Evolutionary conservation across 2,329 filamentous ascomycete species (phyloP), one percentile per base, ranked within the genome.

Genomic region (Teratosphaeria viscida): DNA sequence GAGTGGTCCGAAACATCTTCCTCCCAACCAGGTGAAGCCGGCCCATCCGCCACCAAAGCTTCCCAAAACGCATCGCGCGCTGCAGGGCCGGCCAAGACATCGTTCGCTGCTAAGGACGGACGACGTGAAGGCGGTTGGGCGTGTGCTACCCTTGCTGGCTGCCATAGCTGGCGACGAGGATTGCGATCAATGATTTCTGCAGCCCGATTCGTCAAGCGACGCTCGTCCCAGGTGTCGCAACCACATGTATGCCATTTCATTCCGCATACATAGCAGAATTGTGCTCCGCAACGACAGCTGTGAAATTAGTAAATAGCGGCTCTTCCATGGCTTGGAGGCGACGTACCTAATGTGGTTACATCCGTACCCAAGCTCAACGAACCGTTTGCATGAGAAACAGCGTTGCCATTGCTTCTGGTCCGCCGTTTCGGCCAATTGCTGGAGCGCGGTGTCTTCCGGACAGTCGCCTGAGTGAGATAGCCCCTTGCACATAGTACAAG

Each of bases 321-420:
- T 0, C 0, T 0, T 32, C 77, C 81, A 19, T 19, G 52, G 34
- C 26, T 0, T 53, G 69, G 29, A 74, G 78, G 79, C 66, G 19
- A 27, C 53, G 53, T 63, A 85, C 82, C 62, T 81, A 3, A 85
- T 85, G 57, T 85, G 82, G 56, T 80, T 74, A 61, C 83, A 85
- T 1, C 83, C 82, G 0, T 39, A n/a, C 0, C 66, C 34, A 0
- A 82, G 69, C 68, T 84, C 81, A 0, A 85, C 74, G 12, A 85
- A 37, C 0, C 72, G 60, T 2, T 62, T 64, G 63, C 83, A 85
- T 0, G 62, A 59, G 3, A 66, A 67, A 60, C 83, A 85, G 2
- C 76, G 71, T 66, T 81, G 77, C 82, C 82, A 85, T 0, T 76
- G 74, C 3, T 79, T 68, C 3, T 72, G 60, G 0, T 63, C 59